phyloP scores from a whole-genome alignment of 768 basidiomycete species.

The Leucocoprinus leucothites region DNA sequence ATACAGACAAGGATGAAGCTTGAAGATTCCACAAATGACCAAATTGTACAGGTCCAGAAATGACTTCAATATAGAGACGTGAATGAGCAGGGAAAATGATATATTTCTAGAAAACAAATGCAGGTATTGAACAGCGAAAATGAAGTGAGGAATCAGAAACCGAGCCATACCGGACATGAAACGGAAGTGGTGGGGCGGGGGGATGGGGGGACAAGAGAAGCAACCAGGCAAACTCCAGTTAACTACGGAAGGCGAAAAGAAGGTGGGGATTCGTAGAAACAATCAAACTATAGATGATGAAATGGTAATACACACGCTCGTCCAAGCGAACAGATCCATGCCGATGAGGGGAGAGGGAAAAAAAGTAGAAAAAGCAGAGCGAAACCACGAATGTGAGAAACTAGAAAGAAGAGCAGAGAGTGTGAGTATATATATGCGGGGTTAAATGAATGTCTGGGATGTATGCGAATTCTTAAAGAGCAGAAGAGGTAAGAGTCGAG shows the following conservation, averaged over 20 bases:
- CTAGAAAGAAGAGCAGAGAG: conserved; percentile 1
- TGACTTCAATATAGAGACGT: no score
- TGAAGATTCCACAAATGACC: no score
- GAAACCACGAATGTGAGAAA: no score
- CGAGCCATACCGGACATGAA: not conserved
- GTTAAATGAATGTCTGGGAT: not conserved
- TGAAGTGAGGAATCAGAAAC: not conserved
- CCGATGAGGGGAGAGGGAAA: not conserved
- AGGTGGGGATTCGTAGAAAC: not conserved
- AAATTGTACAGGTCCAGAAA: no score
- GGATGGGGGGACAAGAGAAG: conserved; percentile 11
- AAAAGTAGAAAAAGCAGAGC: not conserved
- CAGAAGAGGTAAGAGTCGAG: not conserved
- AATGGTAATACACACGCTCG: conserved; percentile 31
- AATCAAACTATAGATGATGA: conserved; percentile 4
- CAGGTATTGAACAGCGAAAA: not conserved
- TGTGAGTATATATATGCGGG: conserved; percentile 1
- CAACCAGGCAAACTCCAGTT: conserved; percentile 13
- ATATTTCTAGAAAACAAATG: conserved; percentile 4
- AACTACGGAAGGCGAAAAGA: conserved; percentile 6
- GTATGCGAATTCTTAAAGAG: not conserved
- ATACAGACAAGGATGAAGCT: no score
- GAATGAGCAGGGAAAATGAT: not conserved
- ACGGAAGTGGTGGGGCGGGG: not conserved
- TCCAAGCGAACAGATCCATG: conserved; percentile 32